Evolutionary conservation across 2,329 filamentous ascomycete genomes (phyloP), one percentile per base, ranked within the genome.

Genomic region (Ophiostoma australiae): DNA sequence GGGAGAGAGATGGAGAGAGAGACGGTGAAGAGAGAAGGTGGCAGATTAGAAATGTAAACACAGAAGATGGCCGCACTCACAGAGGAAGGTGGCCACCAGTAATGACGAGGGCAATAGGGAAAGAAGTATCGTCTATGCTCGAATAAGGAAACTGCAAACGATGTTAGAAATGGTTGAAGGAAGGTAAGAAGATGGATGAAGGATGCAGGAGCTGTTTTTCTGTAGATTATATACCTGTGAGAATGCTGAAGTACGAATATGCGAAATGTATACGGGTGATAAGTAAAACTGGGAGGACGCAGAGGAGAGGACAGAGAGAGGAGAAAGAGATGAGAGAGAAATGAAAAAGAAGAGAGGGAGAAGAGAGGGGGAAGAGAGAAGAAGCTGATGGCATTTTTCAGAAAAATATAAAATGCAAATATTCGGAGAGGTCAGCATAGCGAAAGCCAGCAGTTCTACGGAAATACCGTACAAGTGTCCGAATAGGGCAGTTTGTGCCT

Each of bases 121-220:
- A 71, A 71, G 67, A 39, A 33, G 55, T 65, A 39, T 27, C 17
- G 65, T 8, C 7, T 27, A n/a, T 5, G 58, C 3, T 63, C 35
- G n/a, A 39, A 13, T 39, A 39, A 66, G 63, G 63, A 66, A 66
- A 20, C 31, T 35, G 61, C 33, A 65, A 37, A 35, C 61, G 63
- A 41, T 35, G 23, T 4, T 23, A 27, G 17, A n/a, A 41, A 39
- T 23, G 63, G 35, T 39, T 15, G 20, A 66, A 23, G 33, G 20
- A n/a, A 39, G 35, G 35, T 23, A 4, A 66, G 61, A 35, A 37
- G 61, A 35, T n/a, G 61, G 15, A 2, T 31, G 8, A 11, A 35
- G 17, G 31, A 4, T 4, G 20, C 37, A 37, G 31, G 37, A 23
- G 11, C 11, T 31, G 27, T 31, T 31, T 31, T 31, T 31, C 27